Percentiles rank a stretch among this genome's conserved stretches.
Conservation (phyloP, 441 rosid genomes). For the Sinapis alba region DNA sequence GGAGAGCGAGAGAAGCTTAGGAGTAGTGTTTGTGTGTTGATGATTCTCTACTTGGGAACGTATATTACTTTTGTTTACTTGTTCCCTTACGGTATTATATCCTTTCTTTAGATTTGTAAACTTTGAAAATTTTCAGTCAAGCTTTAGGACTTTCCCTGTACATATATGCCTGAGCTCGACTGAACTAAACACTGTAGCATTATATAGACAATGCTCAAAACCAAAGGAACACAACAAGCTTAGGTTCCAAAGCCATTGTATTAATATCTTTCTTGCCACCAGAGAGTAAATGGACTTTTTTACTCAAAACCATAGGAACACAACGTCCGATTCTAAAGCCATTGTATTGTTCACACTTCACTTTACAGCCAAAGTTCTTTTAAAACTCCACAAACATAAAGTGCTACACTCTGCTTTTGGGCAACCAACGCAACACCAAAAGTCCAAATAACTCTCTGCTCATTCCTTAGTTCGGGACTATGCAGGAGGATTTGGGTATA, state of each 20-base stretch:
- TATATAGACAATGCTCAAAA: neutral
- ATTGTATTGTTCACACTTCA: neutral
- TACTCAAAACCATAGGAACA: slow-evolving; percentile 2
- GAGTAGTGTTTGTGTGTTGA: slow-evolving; percentile 10
- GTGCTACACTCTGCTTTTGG: neutral
- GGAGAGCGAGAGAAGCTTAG: neutral
- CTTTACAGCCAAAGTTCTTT: slow-evolving; percentile 25
- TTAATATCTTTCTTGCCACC: neutral
- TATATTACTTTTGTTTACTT: too few species aligned
- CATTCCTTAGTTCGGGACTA: slow-evolving; percentile 27
- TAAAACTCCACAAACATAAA: neutral
- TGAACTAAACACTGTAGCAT: neutral
- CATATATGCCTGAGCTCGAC: neutral
- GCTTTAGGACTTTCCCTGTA: slow-evolving; percentile 16
- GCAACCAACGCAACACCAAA: slow-evolving; percentile 14
- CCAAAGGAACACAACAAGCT: neutral
- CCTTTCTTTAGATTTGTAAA: slow-evolving; percentile 9
- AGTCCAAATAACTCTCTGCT: neutral
- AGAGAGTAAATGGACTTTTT: neutral
- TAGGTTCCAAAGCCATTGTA: neutral
- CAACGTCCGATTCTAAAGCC: slow-evolving; percentile 8
- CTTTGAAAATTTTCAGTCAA: neutral
- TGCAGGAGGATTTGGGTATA: slow-evolving; percentile 68
- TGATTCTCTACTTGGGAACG: slow-evolving; percentile 21
- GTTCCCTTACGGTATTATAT: neutral